These are phyloP conservation scores for Colletotrichum sp. DNA, from an alignment of 2,329 filamentous ascomycete genomes.

Conservation along the genomic window DNA sequence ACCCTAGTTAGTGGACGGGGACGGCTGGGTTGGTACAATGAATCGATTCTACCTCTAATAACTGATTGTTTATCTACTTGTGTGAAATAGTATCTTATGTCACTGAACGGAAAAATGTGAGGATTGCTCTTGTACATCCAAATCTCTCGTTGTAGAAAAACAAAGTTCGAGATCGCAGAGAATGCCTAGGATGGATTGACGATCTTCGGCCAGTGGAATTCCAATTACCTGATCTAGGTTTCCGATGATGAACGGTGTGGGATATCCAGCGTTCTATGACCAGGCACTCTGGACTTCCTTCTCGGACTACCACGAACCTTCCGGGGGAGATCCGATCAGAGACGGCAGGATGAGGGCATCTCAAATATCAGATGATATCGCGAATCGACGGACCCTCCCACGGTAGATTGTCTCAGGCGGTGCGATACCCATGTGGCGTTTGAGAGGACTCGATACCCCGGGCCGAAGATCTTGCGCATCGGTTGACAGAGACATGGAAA, in stretches of 20 bases:
- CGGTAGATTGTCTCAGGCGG: not conserved
- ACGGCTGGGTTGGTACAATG: not conserved
- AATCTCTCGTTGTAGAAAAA: not conserved
- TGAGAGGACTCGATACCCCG: not conserved
- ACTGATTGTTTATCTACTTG: not conserved
- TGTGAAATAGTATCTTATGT: not conserved
- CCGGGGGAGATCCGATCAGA: not conserved
- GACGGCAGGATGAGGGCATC: not conserved
- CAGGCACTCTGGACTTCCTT: not conserved
- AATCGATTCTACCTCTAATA: not conserved
- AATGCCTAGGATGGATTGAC: not conserved
- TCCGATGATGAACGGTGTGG: not conserved
- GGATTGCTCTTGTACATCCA: too few species aligned
- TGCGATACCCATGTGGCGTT: not conserved
- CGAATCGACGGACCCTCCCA: not conserved
- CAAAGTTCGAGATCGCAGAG: not conserved
- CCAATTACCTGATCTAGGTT: not conserved
- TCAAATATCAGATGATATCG: not conserved
- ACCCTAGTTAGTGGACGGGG: not conserved
- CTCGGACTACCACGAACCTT: not conserved
- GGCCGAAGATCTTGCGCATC: not conserved
- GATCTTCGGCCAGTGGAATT: not conserved
- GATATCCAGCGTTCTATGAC: not conserved
- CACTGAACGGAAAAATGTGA: too few species aligned
- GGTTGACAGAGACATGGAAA: not conserved